Base-by-base conservation (phyloP, 106 monocot genomes). In the Allium cepa region DNA sequence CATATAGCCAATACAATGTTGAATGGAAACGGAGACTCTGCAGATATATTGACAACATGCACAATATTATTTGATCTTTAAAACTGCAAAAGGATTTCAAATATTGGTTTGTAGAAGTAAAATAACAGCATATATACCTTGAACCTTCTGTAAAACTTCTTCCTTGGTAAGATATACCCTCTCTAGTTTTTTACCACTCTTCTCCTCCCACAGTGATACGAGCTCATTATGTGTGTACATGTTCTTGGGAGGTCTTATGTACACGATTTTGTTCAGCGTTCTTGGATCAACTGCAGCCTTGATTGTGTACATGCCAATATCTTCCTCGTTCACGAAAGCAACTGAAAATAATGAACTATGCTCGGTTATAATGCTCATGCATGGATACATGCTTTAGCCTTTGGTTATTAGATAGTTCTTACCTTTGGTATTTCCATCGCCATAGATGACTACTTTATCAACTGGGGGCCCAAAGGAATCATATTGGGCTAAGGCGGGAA, bases 391-490 rank as follows among this genome's bases (percentile, higher is more conserved):
- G 53, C 53, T 15, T 1, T 55, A 55, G 15, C 53, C 4, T 13
- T 55, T 7, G 3, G 15, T 55, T 55, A 2, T 12, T 15, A 55
- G 3, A 55, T 0, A 55, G 7, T 12, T 55, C 11, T 55, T 55
- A 83, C 90, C 90, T 83, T 81, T 87, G 46, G 49, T 8, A 61
- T 84, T 87, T 27, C 90, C 90, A 68, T 91, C 90, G 7, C 90
- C 87, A 22, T 87, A 60, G 60, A 91, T 84, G 53, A 56, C 27
- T 61, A 82, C 72, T 56, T 79, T 91, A 47, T 87, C 90, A 0
- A 59, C 77, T 7, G 87, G 87, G 64, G 75, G 75, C 12, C 56
- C 60, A 11, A n/a, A 56, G 11, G 60, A 53, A 0, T 63, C 78
- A 0, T 17, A 49, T 50, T 90, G 86, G 7, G 64, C 75, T 6